Evolutionary conservation across 306 rosid species (phyloP), one percentile per base, ranked within the genome.

Genomic region (Malus asiatica): DNA sequence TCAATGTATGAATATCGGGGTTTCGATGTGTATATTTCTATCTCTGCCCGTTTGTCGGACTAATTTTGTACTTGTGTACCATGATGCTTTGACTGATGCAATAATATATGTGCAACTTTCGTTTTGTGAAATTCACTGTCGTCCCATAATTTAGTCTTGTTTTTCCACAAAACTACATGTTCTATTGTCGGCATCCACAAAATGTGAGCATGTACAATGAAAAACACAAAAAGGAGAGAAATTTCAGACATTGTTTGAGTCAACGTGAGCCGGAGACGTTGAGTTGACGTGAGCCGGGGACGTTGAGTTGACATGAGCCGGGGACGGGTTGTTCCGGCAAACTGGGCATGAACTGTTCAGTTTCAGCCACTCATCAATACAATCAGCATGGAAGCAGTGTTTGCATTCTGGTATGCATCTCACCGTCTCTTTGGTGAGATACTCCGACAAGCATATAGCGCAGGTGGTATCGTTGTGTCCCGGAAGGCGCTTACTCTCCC

Each of bases 341-440:
- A 86, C 79, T 3, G 96, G 98, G 72, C 93, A 90, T 14, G 89
- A 77, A 19, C 79, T 38, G 33, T 87, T 89, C 84, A 86, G 51
- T 32, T 84, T 77, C 33, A 90, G 96, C 98, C 98, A 87, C 71
- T 81, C 87, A 57, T 90, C 98, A 4, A 90, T 83, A 76, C 94
- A 90, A 25, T 86, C 89, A 3, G 84, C 88, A 79, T 90, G 97
- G 82, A 89, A 93, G 82, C 96, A 86, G 71, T 90, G 96, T 46
- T 75, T 76, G 79, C 97, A 93, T 71, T 89, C 88, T 1, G 96
- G 96, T 63, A 93, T 89, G 79, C 90, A 90, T 85, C 90, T 78
- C n/a, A 90, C 66, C 0, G 90, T 85, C 29, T 93, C 97, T 74
- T 88, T 83, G 70, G 66, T 76, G 59, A 80, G 82, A 66, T 90